Conservation (phyloP, 805 yeast species). For the Citeromyces matritensis region DNA sequence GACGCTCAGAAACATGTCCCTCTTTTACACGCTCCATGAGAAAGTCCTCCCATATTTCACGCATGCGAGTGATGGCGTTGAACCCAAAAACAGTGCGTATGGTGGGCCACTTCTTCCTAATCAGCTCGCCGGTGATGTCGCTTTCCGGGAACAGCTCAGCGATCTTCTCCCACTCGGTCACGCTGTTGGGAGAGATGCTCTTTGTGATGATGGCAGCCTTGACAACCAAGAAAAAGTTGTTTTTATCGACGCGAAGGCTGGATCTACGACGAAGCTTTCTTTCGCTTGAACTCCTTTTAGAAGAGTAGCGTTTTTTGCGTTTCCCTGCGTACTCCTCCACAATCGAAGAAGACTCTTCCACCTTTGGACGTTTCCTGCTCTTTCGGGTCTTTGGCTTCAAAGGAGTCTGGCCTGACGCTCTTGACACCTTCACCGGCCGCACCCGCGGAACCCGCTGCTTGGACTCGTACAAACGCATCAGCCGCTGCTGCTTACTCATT, state of each 20-base stretch:
- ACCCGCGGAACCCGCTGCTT: not conserved
- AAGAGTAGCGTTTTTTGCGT: constrained; percentile 4
- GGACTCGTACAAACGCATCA: not conserved
- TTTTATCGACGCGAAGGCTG: constrained; percentile 10
- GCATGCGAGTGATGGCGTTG: constrained; percentile 36
- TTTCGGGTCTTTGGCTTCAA: not conserved
- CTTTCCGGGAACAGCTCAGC: constrained; percentile 28
- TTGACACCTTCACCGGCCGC: not conserved
- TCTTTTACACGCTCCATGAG: constrained; percentile 42
- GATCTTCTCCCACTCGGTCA: constrained; percentile 53
- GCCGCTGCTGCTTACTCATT: not conserved
- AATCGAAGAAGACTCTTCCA: constrained; percentile 3
- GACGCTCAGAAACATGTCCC: constrained; percentile 31
- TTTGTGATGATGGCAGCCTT: constrained; percentile 56
- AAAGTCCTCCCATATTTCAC: constrained; percentile 50
- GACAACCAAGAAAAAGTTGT: constrained; percentile 39
- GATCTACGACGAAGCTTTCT: not conserved
- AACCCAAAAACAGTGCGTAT: constrained; percentile 44
- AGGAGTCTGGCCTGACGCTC: no score
- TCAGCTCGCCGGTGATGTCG: constrained; percentile 20
- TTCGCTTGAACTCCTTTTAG: constrained; percentile 7
- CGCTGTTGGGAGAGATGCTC: constrained; percentile 33
- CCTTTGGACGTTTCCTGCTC: constrained; percentile 6
- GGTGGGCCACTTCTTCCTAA: constrained; percentile 58
- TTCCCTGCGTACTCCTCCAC: not conserved